A percentile compares a stretch with the other conserved stretches of the same genome.
Evolutionary conservation across 2,329 filamentous ascomycete genomes (phyloP).

Genomic region (Hypoxylon sp.): DNA sequence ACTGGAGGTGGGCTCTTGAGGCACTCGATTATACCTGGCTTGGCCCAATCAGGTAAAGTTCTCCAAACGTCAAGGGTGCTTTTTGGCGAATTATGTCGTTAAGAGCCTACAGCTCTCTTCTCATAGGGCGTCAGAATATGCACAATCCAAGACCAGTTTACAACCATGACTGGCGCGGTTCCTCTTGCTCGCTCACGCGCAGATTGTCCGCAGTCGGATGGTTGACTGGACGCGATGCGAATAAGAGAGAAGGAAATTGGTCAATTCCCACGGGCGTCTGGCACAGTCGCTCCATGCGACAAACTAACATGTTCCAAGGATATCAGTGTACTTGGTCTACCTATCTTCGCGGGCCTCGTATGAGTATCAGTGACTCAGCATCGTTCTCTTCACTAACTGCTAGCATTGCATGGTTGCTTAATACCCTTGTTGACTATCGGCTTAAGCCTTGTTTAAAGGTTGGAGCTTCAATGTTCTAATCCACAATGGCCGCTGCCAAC

Average conservation of each 20-base stretch:
- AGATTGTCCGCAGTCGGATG: slow-evolving; percentile 41
- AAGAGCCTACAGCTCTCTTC: slow-evolving; percentile 51
- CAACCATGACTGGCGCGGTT: slow-evolving; percentile 61
- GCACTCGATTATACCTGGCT: slow-evolving; percentile 42
- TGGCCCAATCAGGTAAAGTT: slow-evolving; percentile 48
- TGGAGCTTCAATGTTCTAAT: slow-evolving; percentile 33
- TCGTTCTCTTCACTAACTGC: slow-evolving; percentile 30
- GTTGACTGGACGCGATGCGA: slow-evolving; percentile 30
- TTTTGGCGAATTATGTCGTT: slow-evolving; percentile 54
- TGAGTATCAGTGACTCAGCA: slow-evolving; percentile 45
- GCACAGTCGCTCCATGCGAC: slow-evolving; percentile 4
- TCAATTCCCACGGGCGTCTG: slow-evolving; percentile 11
- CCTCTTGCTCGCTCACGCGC: slow-evolving; percentile 50
- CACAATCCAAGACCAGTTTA: slow-evolving; percentile 57
- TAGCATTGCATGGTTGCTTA: slow-evolving; percentile 19
- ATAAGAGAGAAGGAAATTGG: slow-evolving; percentile 23
- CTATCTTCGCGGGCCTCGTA: slow-evolving; percentile 13
- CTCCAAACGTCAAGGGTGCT: slow-evolving; percentile 44
- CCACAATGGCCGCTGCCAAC: slow-evolving; percentile 50
- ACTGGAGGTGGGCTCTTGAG: slow-evolving; percentile 39
- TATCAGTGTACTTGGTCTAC: slow-evolving; percentile 15
- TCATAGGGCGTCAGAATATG: slow-evolving; percentile 59
- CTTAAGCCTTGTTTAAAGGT: slow-evolving; percentile 40
- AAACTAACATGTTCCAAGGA: slow-evolving; percentile 10
- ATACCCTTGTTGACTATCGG: slow-evolving; percentile 32